Percentiles rank a stretch among this genome's conserved stretches.
Evolutionary conservation across 148 eudicot species (phyloP).

Genomic region (Tetragonia tetragonoides): DNA sequence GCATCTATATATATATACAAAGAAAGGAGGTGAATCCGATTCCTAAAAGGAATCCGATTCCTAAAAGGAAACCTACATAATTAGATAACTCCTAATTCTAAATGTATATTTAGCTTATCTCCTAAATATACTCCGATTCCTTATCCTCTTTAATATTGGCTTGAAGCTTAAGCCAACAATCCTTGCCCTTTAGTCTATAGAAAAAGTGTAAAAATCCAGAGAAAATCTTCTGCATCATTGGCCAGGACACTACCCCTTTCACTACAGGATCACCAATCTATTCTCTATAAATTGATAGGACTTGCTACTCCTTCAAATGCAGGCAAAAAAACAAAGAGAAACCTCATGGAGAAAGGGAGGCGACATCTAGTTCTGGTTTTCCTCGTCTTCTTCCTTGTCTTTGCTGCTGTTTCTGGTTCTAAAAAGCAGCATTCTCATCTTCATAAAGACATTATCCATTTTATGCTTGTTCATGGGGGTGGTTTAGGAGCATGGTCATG

Average conservation of each 20-base stretch:
- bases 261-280: background rate
- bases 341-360: background rate
- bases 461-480: constrained; percentile 46
- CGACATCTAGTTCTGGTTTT: background rate
- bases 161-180: no score
- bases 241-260: background rate
- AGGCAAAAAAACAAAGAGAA: background rate
- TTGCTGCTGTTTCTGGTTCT: background rate
- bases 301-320: background rate
- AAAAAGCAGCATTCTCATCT: background rate
- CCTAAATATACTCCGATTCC: no score
- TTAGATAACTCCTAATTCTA: no score
- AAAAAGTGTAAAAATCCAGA: no score
- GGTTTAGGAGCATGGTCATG: constrained; percentile 65
- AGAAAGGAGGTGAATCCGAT: no score
- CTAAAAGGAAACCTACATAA: no score
- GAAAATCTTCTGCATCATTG: no score
- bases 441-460: constrained; percentile 23
- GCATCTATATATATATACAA: no score
- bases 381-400: constrained; percentile 7
- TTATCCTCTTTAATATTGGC: no score
- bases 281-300: background rate
- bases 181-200: background rate
- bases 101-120: no score
- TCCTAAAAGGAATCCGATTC: no score